Evolutionary conservation across 2,329 filamentous ascomycete species (phyloP).

Genomic region (Colletotrichum nymphaeae): DNA sequence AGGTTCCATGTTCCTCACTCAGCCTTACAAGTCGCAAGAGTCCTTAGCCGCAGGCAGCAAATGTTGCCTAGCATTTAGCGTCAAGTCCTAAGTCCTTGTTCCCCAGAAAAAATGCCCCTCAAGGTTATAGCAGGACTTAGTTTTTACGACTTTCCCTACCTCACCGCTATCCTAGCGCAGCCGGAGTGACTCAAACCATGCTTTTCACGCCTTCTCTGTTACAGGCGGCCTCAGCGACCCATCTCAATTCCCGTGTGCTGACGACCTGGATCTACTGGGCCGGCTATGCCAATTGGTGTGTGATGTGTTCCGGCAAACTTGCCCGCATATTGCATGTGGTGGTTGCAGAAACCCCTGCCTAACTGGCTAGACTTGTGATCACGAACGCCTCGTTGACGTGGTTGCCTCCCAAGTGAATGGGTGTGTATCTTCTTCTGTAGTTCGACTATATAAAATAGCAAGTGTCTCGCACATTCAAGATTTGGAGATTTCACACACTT

Average conservation of each 20-base stretch:
- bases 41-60: not conserved
- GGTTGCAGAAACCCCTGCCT: not conserved
- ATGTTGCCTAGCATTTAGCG: constrained; percentile 1
- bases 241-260: not conserved
- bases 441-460: not conserved
- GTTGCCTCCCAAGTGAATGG: not conserved
- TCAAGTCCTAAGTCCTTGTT: too few species aligned
- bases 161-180: constrained; percentile 2
- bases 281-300: not conserved
- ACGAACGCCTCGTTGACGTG: constrained; percentile 1
- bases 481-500: not conserved
- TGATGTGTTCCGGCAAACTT: not conserved
- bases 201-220: not conserved
- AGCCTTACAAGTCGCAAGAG: not conserved
- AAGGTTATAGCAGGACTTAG: not conserved
- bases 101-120: not conserved
- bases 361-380: not conserved
- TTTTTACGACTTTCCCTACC: not conserved
- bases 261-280: not conserved
- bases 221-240: constrained; percentile 7
- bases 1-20: not conserved
- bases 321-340: not conserved
- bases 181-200: constrained; percentile 8
- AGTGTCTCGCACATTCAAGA: not conserved
- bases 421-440: not conserved